phyloP scores from a whole-genome alignment of 2,329 filamentous ascomycete genomes.

The Zasmidium citrigriseum region DNA sequence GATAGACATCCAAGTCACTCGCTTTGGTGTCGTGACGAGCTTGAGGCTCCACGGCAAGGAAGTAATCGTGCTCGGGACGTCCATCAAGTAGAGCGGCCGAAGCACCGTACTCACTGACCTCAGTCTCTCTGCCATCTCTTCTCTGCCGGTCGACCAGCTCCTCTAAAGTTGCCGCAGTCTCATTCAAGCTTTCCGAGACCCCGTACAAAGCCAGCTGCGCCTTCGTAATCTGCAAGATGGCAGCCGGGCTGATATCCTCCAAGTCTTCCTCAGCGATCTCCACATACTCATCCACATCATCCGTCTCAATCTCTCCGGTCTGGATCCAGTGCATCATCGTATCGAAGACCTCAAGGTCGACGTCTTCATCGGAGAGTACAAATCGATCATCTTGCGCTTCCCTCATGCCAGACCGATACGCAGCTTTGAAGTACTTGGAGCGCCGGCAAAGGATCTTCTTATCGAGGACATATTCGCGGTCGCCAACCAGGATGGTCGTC shows the following conservation, averaged over 20 bases:
- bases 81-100: not conserved
- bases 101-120: not conserved
- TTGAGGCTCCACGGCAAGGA: not conserved
- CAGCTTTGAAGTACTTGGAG: not conserved
- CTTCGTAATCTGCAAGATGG: too few relatives aligned
- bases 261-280: too few relatives aligned
- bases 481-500: not conserved
- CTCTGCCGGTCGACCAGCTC: too few relatives aligned
- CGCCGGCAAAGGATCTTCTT: conserved; percentile 5
- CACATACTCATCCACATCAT: not conserved
- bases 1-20: conserved; percentile 4
- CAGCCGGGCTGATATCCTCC: too few relatives aligned
- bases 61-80: not conserved
- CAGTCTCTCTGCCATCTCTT: not conserved
- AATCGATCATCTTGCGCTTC: not conserved
- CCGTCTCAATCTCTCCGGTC: not conserved
- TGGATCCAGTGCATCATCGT: conserved; percentile 4
- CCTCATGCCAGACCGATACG: conserved; percentile 3
- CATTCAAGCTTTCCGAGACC: too few relatives aligned
- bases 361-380: not conserved
- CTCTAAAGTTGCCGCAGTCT: too few relatives aligned
- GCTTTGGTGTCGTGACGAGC: not conserved
- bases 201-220: too few relatives aligned
- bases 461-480: not conserved
- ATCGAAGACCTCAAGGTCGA: not conserved